Conservation (phyloP, 2,329 filamentous ascomycete genomes). For the Claviceps fusiformis region DNA sequence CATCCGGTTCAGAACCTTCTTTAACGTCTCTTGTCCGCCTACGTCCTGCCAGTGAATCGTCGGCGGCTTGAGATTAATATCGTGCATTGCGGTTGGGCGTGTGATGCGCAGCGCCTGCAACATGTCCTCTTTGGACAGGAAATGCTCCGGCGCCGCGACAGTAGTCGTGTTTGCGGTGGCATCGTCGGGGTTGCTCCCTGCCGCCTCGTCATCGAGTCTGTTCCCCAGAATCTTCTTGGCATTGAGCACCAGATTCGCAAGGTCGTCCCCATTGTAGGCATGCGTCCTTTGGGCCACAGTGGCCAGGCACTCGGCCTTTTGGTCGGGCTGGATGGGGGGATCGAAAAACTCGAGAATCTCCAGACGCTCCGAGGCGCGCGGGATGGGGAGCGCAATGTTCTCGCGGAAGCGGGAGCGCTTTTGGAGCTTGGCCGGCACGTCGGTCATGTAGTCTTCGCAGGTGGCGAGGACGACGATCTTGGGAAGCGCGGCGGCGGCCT, state of each 20-base stretch:
- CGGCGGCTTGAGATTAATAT: conserved; percentile 77
- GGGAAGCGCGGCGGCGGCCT: conserved; percentile 25
- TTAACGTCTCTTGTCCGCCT: conserved; percentile 68
- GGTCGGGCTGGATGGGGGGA: conserved; percentile 31
- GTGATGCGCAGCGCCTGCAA: conserved; percentile 52
- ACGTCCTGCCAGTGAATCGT: conserved; percentile 80
- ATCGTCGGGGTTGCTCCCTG: neutral
- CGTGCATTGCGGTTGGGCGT: conserved; percentile 76
- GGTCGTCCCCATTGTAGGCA: conserved; percentile 71
- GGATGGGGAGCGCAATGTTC: conserved; percentile 64
- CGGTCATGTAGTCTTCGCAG: conserved; percentile 54
- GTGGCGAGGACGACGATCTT: conserved; percentile 63
- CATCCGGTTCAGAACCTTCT: conserved; percentile 42
- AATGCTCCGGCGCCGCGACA: conserved; percentile 10
- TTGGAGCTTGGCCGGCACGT: conserved; percentile 58
- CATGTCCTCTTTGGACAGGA: conserved; percentile 37
- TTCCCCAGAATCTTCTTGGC: conserved; percentile 16
- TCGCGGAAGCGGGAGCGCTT: conserved; percentile 49
- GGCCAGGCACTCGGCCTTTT: conserved; percentile 38
- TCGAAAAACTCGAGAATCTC: conserved; percentile 57
- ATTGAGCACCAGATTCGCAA: conserved; percentile 45
- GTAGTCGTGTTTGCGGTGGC: neutral
- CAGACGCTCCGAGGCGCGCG: conserved; percentile 54
- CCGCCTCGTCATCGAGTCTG: conserved; percentile 12
- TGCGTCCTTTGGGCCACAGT: conserved; percentile 64